A percentile compares a stretch with the other conserved stretches of the same genome.
phyloP scores from a whole-genome alignment of 2,329 filamentous ascomycete species.

The Nemania sp. region DNA sequence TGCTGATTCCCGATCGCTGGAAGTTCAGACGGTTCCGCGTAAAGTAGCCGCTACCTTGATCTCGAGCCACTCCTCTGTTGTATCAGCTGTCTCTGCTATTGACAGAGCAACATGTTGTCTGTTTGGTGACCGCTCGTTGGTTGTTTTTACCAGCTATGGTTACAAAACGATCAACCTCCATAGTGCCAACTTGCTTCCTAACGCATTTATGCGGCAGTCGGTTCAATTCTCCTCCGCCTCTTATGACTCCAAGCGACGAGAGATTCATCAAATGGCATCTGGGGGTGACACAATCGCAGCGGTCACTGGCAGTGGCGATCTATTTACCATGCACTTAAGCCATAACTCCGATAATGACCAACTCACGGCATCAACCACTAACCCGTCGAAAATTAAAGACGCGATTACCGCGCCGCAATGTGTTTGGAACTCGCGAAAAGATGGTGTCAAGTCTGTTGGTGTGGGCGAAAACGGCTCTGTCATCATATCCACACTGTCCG shows the following conservation, averaged over 20 bases:
- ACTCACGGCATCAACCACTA: conserved; percentile 76
- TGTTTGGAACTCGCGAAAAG: conserved; percentile 88
- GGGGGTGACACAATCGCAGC: conserved; percentile 93
- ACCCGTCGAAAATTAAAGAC: conserved; percentile 85
- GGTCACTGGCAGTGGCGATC: conserved; percentile 79
- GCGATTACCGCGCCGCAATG: conserved; percentile 77
- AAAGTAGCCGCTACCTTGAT: conserved; percentile 88
- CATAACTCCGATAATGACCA: conserved; percentile 65
- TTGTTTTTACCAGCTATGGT: conserved; percentile 93
- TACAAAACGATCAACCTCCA: conserved; percentile 91
- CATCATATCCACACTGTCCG: conserved; percentile 89
- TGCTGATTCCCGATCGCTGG: conserved; percentile 88
- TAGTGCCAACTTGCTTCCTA: conserved; percentile 69
- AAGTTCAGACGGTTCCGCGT: conserved; percentile 78
- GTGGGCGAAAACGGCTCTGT: conserved; percentile 93
- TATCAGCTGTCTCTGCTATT: conserved; percentile 77
- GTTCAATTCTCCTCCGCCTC: conserved; percentile 66
- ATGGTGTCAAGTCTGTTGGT: conserved; percentile 81
- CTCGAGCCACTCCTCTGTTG: conserved; percentile 64
- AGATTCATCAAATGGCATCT: conserved; percentile 75
- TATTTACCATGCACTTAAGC: conserved; percentile 82
- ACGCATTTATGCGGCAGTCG: conserved; percentile 59
- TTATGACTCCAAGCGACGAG: conserved; percentile 65
- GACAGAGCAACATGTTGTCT: conserved; percentile 87
- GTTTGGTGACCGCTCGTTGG: conserved; percentile 84